These are phyloP conservation scores for Gryganskiella cystojenkinii DNA, from an alignment of 192 early-diverging fungal genomes.

Conservation along the genomic window DNA sequence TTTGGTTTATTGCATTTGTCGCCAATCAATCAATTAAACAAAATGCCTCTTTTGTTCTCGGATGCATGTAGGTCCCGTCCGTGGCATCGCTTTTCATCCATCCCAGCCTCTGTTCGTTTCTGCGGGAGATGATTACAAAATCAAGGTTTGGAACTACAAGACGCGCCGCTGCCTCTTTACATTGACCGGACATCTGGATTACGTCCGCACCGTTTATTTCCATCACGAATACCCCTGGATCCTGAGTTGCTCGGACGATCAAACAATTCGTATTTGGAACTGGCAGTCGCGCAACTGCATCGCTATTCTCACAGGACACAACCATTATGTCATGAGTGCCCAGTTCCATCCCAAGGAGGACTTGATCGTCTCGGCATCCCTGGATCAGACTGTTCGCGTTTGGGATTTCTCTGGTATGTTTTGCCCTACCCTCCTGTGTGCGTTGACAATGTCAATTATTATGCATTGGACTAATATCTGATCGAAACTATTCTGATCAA, in stretches of 20 bases:
- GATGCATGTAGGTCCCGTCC: constrained; percentile 85
- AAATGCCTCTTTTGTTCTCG: neutral
- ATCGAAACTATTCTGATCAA: neutral
- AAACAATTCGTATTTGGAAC: constrained; percentile 99
- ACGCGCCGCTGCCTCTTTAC: constrained; percentile 96
- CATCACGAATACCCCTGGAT: constrained; percentile 99
- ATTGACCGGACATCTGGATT: constrained; percentile 97
- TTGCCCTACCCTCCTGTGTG: neutral
- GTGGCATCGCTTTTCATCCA: constrained; percentile 95
- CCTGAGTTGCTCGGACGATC: constrained; percentile 95
- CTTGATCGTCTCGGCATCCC: constrained; percentile 92
- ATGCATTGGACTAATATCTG: neutral
- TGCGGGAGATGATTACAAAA: constrained; percentile 99
- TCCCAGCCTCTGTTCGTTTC: constrained; percentile 98
- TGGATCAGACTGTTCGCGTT: constrained; percentile 98
- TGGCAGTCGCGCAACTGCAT: constrained; percentile 99
- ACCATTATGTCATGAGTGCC: constrained; percentile 99
- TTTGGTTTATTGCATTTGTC: neutral
- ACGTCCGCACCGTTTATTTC: constrained; percentile 96
- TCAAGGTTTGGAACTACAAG: constrained; percentile 99
- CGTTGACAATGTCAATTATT: too few relatives aligned
- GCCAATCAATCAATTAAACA: too few relatives aligned
- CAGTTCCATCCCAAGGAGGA: constrained; percentile 99
- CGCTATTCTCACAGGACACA: constrained; percentile 97
- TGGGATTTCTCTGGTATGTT: constrained; percentile 96